A percentile compares a stretch with the other conserved stretches of the same genome.
These are phyloP conservation scores for Phyllosticta paracitricarpa DNA, from an alignment of 2,329 filamentous ascomycete species.

Conservation along the genomic window DNA sequence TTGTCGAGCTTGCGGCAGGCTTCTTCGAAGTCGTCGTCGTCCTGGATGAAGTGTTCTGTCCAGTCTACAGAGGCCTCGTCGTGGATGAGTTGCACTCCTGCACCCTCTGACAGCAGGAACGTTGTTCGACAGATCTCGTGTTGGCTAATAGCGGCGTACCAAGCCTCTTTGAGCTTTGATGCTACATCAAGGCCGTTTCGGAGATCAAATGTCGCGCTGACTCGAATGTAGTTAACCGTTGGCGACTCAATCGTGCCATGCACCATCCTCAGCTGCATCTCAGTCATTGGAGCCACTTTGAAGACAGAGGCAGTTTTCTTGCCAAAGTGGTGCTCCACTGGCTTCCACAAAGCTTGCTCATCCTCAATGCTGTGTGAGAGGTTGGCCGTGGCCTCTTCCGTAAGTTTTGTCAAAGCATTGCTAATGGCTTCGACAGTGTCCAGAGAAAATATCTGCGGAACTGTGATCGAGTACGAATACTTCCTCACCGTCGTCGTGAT, in stretches of 20 bases:
- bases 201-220: constrained; percentile 1
- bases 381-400: background rate
- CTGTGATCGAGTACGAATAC: background rate
- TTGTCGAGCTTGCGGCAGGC: background rate
- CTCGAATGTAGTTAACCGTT: background rate
- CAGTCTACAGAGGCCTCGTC: background rate
- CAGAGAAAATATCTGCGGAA: background rate
- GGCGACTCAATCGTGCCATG: background rate
- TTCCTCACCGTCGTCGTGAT: constrained; percentile 1
- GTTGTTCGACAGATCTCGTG: constrained; percentile 1
- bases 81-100: background rate
- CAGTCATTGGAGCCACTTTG: background rate
- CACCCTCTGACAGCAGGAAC: background rate
- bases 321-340: background rate
- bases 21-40: background rate
- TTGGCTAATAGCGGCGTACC: background rate
- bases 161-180: background rate
- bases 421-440: background rate
- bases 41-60: background rate
- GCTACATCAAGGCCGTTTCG: background rate
- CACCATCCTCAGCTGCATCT: constrained; percentile 3
- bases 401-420: background rate
- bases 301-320: background rate
- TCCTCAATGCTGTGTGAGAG: background rate
- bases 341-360: background rate